Conservation (phyloP, 2,329 filamentous ascomycete species). For the Zarea fungicola region DNA sequence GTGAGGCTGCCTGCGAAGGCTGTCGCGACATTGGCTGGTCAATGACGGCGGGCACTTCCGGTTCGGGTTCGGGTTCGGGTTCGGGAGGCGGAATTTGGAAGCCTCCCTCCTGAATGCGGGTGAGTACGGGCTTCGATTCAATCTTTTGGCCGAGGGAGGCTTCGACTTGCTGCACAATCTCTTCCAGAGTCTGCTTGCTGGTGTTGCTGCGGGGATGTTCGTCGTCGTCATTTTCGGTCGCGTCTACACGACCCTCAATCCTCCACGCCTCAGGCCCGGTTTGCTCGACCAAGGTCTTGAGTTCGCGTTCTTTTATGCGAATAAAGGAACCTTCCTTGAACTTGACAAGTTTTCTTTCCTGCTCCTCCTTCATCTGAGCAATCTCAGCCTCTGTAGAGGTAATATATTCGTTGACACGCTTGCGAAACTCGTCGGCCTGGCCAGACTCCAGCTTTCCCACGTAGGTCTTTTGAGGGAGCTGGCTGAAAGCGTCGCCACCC, state of each 20-base stretch:
- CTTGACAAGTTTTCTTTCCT: constrained; percentile 68
- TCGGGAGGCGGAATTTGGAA: constrained; percentile 57
- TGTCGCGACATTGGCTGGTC: constrained; percentile 43
- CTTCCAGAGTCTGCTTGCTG: constrained; percentile 56
- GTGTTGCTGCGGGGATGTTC: constrained; percentile 33
- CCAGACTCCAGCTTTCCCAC: constrained; percentile 61
- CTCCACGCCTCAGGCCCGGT: constrained; percentile 57
- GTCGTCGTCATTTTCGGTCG: constrained; percentile 42
- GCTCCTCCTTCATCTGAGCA: constrained; percentile 73
- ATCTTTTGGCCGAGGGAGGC: constrained; percentile 62
- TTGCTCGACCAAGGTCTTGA: constrained; percentile 61
- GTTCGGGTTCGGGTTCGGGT: constrained; percentile 29
- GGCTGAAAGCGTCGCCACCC: constrained; percentile 40
- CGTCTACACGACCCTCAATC: constrained; percentile 52
- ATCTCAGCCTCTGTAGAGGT: constrained; percentile 74
- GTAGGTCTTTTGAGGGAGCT: constrained; percentile 52
- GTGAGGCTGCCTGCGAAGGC: constrained; percentile 50
- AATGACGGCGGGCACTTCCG: constrained; percentile 18
- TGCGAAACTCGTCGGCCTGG: constrained; percentile 79
- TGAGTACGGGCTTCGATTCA: constrained; percentile 57
- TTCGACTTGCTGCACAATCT: constrained; percentile 72
- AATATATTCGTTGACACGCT: constrained; percentile 68
- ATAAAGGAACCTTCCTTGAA: constrained; percentile 67
- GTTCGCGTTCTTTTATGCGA: constrained; percentile 67
- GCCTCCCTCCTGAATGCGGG: constrained; percentile 73